A percentile compares a stretch with the other conserved stretches of the same genome.
phyloP scores from a whole-genome alignment of 768 basidiomycete species.

The Boletus pseudopeckii region DNA sequence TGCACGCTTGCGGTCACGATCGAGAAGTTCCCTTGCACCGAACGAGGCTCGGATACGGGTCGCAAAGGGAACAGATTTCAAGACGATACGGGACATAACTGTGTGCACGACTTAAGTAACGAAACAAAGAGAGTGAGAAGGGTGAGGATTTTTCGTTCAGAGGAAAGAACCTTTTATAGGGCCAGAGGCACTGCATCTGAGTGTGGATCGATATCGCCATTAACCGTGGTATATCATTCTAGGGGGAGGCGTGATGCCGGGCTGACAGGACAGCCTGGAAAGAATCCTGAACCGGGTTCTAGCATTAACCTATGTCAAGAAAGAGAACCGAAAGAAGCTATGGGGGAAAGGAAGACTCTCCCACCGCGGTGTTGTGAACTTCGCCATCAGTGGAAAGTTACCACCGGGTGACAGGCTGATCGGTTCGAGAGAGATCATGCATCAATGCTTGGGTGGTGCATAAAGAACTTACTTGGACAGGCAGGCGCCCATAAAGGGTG shows the following conservation, averaged over 20 bases:
- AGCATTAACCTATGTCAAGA: not conserved
- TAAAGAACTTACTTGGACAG: not conserved
- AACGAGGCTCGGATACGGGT: slow-evolving; percentile 37
- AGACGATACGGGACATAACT: slow-evolving; percentile 37
- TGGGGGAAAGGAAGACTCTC: not conserved
- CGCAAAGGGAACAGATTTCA: slow-evolving; percentile 43
- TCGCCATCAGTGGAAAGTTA: not conserved
- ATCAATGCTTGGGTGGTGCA: not conserved
- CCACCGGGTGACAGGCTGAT: not conserved
- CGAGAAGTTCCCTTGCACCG: slow-evolving; percentile 47
- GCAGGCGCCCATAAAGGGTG: not conserved
- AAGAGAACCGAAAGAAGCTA: not conserved
- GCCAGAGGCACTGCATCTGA: not conserved
- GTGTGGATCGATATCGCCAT: not conserved
- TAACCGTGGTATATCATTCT: not conserved
- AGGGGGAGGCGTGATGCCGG: not conserved
- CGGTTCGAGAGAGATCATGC: not conserved
- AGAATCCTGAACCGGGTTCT: not conserved
- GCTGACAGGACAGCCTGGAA: not conserved
- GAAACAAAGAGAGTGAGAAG: not conserved
- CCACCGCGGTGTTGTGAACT: not conserved
- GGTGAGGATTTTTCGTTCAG: not conserved
- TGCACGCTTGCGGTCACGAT: slow-evolving; percentile 52
- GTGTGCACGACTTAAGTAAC: not conserved
- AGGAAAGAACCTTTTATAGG: slow-evolving; percentile 19